Percentiles rank a stretch among this genome's conserved stretches.
These are phyloP conservation scores for Diddensiella caesifluorescens DNA, from an alignment of 805 yeast genomes.

Conservation along the genomic window DNA sequence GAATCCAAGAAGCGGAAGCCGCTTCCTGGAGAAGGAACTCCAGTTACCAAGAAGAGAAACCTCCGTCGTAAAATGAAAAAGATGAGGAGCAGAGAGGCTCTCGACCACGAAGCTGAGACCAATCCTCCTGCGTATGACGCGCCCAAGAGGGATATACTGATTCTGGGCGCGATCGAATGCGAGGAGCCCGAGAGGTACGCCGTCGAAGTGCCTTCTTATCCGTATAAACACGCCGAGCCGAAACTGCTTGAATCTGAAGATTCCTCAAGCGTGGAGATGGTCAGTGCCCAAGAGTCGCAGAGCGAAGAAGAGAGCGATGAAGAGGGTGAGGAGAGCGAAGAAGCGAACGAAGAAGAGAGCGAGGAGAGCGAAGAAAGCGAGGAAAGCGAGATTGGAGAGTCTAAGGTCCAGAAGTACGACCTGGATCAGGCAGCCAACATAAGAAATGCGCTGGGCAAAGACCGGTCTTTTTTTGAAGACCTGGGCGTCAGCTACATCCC, in stretches of 20 bases:
- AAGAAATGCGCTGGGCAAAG: too few species aligned
- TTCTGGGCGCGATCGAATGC: slow-evolving; percentile 13
- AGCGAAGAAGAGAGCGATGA: background rate
- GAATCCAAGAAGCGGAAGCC: slow-evolving; percentile 2
- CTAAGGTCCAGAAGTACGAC: too few species aligned
- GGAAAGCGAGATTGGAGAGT: background rate
- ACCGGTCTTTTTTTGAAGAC: too few species aligned
- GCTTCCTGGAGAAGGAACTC: slow-evolving; percentile 10
- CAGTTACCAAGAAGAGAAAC: slow-evolving; percentile 10
- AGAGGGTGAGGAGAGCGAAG: slow-evolving; percentile 2
- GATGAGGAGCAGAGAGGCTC: background rate
- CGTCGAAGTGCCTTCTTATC: slow-evolving; percentile 12
- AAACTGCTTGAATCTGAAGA: slow-evolving; percentile 2
- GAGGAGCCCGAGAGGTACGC: slow-evolving; percentile 8
- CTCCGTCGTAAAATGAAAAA: slow-evolving; percentile 4
- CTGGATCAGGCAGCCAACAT: too few species aligned
- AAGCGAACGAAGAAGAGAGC: background rate
- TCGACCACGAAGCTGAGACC: too few species aligned
- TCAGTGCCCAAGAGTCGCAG: too few species aligned
- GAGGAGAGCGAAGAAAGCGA: slow-evolving; percentile 2
- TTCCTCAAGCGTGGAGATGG: background rate
- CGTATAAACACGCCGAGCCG: slow-evolving; percentile 3
- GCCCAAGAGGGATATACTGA: slow-evolving; percentile 10
- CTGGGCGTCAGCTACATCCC: too few species aligned
- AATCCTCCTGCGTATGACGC: too few species aligned